phyloP scores from a whole-genome alignment of 2,329 filamentous ascomycete genomes.

The Talaromyces sp. region DNA sequence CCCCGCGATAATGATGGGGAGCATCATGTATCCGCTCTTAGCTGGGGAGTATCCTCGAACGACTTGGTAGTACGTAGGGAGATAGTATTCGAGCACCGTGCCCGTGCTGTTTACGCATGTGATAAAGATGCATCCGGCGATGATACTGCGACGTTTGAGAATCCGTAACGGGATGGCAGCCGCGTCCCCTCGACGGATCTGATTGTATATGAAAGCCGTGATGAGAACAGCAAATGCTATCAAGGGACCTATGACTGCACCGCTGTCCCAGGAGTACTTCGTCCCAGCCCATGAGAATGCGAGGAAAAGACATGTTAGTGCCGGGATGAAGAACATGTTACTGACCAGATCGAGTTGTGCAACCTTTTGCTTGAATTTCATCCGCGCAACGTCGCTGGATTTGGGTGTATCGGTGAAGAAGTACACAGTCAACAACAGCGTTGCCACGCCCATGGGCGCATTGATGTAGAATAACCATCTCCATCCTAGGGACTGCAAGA shows the following conservation, averaged over 20 bases:
- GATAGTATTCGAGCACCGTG: constrained; percentile 15
- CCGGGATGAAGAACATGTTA: constrained; percentile 12
- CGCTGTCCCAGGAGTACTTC: constrained; percentile 14
- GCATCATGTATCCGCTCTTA: constrained; percentile 16
- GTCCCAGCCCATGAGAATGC: constrained; percentile 15
- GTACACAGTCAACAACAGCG: background rate
- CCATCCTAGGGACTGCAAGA: constrained; percentile 37
- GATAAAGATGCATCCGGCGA: constrained; percentile 15
- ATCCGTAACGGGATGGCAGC: constrained; percentile 12
- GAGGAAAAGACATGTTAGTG: constrained; percentile 10
- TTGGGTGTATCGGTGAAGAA: constrained; percentile 1
- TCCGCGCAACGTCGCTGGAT: background rate
- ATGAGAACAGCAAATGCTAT: constrained; percentile 7
- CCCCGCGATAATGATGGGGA: constrained; percentile 5
- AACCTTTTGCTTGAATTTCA: constrained; percentile 8
- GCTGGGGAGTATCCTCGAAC: constrained; percentile 7
- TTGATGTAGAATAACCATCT: constrained; percentile 57
- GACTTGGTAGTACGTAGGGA: constrained; percentile 16
- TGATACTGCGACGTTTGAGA: constrained; percentile 11
- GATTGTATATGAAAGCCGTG: constrained; percentile 12
- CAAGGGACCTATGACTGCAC: background rate
- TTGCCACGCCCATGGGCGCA: constrained; percentile 3
- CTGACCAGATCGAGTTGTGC: constrained; percentile 8
- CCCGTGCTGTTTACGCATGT: constrained; percentile 7
- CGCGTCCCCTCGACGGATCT: constrained; percentile 1